phyloP scores from a whole-genome alignment of 805 yeast species.

The Tetrapisispora pingtungensis region DNA sequence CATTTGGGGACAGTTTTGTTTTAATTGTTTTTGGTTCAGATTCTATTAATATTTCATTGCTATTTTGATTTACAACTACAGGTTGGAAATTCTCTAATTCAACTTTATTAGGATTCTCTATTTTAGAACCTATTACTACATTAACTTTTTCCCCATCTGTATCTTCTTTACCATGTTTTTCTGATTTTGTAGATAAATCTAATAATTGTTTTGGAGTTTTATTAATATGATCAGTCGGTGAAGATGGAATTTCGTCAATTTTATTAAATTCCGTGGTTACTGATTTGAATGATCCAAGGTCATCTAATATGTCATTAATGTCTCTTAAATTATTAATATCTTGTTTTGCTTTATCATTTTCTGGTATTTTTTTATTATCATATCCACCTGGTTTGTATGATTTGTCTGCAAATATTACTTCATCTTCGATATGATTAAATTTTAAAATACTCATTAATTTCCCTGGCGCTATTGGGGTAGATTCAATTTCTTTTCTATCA shows the following conservation, averaged over 20 bases:
- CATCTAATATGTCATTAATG: slow-evolving; percentile 26
- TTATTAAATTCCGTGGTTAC: slow-evolving; percentile 6
- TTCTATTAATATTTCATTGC: no score
- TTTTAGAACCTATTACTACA: no score
- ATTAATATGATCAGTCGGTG: slow-evolving; percentile 10
- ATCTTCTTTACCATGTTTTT: no score
- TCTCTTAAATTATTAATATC: slow-evolving; percentile 14
- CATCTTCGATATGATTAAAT: slow-evolving; percentile 17
- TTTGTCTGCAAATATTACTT: slow-evolving; percentile 3
- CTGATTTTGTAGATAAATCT: no score
- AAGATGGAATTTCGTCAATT: slow-evolving; percentile 20
- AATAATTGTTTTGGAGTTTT: no score
- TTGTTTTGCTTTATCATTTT: neutral
- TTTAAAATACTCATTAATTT: slow-evolving; percentile 19
- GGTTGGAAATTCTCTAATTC: no score
- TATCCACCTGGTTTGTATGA: neutral
- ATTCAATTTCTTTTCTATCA: slow-evolving; percentile 17
- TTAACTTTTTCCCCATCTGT: no score
- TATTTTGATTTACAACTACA: no score
- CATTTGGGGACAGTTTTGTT: no score
- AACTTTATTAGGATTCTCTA: no score
- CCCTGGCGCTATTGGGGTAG: slow-evolving; percentile 24
- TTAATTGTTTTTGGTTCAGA: no score
- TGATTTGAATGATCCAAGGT: slow-evolving; percentile 16
- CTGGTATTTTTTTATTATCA: neutral